Evolutionary conservation across 2,329 filamentous ascomycete species (phyloP).

Genomic region (Diaporthe eres): DNA sequence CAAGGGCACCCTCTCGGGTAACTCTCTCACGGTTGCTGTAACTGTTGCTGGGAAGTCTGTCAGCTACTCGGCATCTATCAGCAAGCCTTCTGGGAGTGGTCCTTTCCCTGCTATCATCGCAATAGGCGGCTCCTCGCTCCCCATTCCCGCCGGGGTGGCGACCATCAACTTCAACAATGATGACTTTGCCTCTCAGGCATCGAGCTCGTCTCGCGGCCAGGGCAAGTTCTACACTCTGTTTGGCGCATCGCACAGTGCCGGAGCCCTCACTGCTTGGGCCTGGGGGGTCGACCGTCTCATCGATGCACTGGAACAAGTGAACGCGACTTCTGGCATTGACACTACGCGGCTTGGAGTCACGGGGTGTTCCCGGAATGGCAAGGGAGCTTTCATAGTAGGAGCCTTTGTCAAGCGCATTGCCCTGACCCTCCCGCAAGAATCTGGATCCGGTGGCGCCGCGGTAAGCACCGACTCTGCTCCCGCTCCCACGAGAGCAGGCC

Average conservation of each 20-base stretch:
- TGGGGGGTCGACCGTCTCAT: conserved; percentile 74
- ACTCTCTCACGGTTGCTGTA: conserved; percentile 59
- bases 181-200: conserved; percentile 66
- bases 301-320: conserved; percentile 69
- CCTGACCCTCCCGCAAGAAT: conserved; percentile 74
- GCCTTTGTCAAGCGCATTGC: conserved; percentile 72
- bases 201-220: conserved; percentile 63
- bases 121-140: conserved; percentile 68
- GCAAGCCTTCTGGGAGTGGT: conserved; percentile 57
- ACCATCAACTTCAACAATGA: conserved; percentile 73
- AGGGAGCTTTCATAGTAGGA: conserved; percentile 73
- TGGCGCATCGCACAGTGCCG: conserved; percentile 67
- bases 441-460: conserved; percentile 71
- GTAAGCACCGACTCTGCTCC: conserved; percentile 12
- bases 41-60: conserved; percentile 61
- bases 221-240: conserved; percentile 74
- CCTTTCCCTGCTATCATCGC: conserved; percentile 71
- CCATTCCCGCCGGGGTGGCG: conserved; percentile 67
- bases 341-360: conserved; percentile 67
- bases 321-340: conserved; percentile 63
- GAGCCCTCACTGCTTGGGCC: conserved; percentile 73
- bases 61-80: conserved; percentile 60
- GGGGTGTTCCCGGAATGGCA: conserved; percentile 75
- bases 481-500: neutral
- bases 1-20: conserved; percentile 60